Evolutionary conservation across 2,329 filamentous ascomycete species (phyloP), one percentile per base, ranked within the genome.

Genomic region (Sarocladiaceae sp.): DNA sequence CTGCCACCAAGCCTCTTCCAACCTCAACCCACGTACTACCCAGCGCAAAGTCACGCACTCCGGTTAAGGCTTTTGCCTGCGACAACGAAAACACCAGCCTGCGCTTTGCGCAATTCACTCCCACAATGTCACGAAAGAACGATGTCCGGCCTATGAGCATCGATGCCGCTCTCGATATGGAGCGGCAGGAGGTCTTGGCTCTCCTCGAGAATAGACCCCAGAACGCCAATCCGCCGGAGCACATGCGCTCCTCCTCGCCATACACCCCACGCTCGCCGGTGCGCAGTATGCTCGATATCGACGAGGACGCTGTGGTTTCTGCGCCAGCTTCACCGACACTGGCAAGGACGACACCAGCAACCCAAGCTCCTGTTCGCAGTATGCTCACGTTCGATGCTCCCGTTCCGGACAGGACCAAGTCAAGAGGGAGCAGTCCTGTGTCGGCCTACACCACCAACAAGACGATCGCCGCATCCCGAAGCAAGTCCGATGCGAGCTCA

Each of bases 101-200:
- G 37, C 15, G 5, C 22, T n/a, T 11, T 48, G 44, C 44, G 44
- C 44, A 48, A 5, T 5, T 10, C 7, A 33, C 6, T 17, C n/a
- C 17, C 59, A 61, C 50, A 55, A 71, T 71, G 68, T 63, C 68
- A 54, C 62, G 56, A 33, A 57, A 60, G 50, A 62, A 59, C 10
- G 50, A 51, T 20, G 57, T 64, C 48, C 68, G 70, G 49, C 72
- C 74, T 18, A 90, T 90, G 85, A 90, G 87, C 62, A 81, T 92
- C 62, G 88, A 90, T 70, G 81, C 86, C 47, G 82, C 85, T 58
- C 76, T 91, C 57, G 88, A 91, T 64, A 85, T 90, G 73, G 88
- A 93, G 74, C 80, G 87, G 56, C 76, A 78, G 56, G 87, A 90
- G 69, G 84, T 91, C 35, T 74, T 90, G 58, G 83, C 83, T 46